Evolutionary conservation across 2,329 filamentous ascomycete species (phyloP).

Genomic region (Claviceps spartinae): DNA sequence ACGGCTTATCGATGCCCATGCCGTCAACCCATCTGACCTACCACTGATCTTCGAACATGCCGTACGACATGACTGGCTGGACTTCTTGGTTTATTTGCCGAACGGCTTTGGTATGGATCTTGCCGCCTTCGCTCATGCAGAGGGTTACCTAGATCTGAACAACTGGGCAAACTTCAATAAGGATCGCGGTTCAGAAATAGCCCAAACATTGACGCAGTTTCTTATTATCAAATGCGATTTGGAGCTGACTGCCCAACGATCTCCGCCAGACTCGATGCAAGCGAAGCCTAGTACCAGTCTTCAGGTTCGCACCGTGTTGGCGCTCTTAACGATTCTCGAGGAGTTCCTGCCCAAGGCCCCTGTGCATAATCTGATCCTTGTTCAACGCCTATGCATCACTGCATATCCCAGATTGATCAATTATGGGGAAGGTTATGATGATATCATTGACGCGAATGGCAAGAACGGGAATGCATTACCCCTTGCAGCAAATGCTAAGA

Average conservation of each 20-base stretch:
- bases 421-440: slow-evolving; percentile 84
- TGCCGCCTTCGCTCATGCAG: slow-evolving; percentile 70
- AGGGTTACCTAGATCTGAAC: slow-evolving; percentile 64
- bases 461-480: slow-evolving; percentile 70
- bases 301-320: slow-evolving; percentile 72
- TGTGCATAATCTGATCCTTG: slow-evolving; percentile 56
- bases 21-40: slow-evolving; percentile 47
- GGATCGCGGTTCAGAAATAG: slow-evolving; percentile 53
- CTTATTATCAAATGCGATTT: slow-evolving; percentile 72
- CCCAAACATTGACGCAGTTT: slow-evolving; percentile 62
- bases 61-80: slow-evolving; percentile 69
- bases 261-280: slow-evolving; percentile 44
- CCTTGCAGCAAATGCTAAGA: slow-evolving; percentile 66
- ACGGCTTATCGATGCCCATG: slow-evolving; percentile 70
- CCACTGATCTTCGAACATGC: slow-evolving; percentile 46
- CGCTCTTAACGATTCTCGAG: slow-evolving; percentile 66
- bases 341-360: slow-evolving; percentile 48
- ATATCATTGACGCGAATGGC: slow-evolving; percentile 78
- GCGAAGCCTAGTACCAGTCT: slow-evolving; percentile 57
- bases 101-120: slow-evolving; percentile 83
- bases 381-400: slow-evolving; percentile 81
- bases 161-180: slow-evolving; percentile 66
- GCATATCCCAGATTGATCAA: slow-evolving; percentile 92
- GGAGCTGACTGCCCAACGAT: slow-evolving; percentile 61
- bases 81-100: slow-evolving; percentile 61